These are phyloP conservation scores for Adansonia gregorii DNA, from an alignment of 441 rosid genomes.

Conservation along the genomic window DNA sequence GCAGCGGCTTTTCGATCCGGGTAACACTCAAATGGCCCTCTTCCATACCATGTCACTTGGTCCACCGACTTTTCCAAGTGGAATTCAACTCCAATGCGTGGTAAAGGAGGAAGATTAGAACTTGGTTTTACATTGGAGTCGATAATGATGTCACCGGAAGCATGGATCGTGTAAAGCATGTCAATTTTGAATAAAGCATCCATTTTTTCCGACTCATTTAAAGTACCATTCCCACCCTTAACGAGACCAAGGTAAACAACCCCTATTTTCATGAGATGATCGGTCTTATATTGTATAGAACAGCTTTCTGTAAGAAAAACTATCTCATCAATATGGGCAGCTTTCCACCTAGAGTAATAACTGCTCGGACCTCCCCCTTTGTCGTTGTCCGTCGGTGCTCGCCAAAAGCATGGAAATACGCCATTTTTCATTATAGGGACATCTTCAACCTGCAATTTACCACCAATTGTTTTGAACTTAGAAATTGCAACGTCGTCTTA, in stretches of 20 bases:
- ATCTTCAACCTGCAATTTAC: slow-evolving; percentile 66
- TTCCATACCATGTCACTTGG: slow-evolving; percentile 81
- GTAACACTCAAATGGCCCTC: slow-evolving; percentile 97
- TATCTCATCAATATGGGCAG: slow-evolving; percentile 59
- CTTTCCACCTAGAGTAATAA: slow-evolving; percentile 81
- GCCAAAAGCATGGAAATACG: slow-evolving; percentile 89
- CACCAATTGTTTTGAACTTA: slow-evolving; percentile 26
- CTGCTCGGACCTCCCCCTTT: slow-evolving; percentile 84
- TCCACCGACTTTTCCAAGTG: slow-evolving; percentile 73
- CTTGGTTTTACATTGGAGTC: slow-evolving; percentile 68
- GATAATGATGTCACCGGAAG: slow-evolving; percentile 79
- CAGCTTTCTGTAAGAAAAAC: slow-evolving; percentile 64
- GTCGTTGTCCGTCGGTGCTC: slow-evolving; percentile 97
- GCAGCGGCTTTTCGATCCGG: slow-evolving; percentile 97
- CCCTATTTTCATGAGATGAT: slow-evolving; percentile 54
- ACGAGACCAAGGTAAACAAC: slow-evolving; percentile 55
- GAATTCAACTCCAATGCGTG: slow-evolving; percentile 85
- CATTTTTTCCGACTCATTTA: slow-evolving; percentile 39
- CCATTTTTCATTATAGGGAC: slow-evolving; percentile 68
- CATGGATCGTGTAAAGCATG: slow-evolving; percentile 59
- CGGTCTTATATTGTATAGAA: slow-evolving; percentile 51
- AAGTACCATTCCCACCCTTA: slow-evolving; percentile 33
- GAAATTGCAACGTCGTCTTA: slow-evolving; percentile 12
- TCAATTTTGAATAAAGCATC: slow-evolving; percentile 58
- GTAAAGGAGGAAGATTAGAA: slow-evolving; percentile 83